Base-by-base conservation (phyloP, 192 early-diverging fungal species). In the Podila epicladia region DNA sequence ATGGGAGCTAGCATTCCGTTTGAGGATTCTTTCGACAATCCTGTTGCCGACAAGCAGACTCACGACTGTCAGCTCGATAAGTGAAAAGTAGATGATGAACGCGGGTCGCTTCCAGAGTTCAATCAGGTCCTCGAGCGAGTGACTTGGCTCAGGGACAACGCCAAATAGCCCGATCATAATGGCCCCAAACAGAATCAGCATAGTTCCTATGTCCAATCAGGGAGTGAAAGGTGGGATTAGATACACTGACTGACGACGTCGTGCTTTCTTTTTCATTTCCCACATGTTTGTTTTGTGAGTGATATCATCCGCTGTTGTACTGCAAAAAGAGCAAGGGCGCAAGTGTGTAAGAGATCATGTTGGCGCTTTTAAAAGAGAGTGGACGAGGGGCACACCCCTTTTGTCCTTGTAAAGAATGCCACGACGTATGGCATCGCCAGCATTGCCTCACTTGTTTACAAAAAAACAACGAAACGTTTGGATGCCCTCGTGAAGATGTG, bases 81-180 rank as follows among this genome's bases (percentile, higher is more conserved):
- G 51, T 19, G 74, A 82, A 60, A 93, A 93, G 57, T 91, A 94
- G 4, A 83, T 69, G 45, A 92, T 89, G 69, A 93, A 94, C 1
- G 90, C 84, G 17, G 89, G 91, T 8, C 91, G 87, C 59, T 83
- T 87, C 63, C 90, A 94, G 41, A 94, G 74, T 59, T 71, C 68
- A 28, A 94, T 87, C 59, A 94, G 73, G 60, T 93, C 88, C 41
- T 88, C 85, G 31, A 94, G 87, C 28, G 87, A 89, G 58, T 93
- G 89, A 51, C 83, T 86, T 8, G 92, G 92, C 78, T 92, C 92
- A n/a, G 89, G 89, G 32, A 94, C 90, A 4, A 92, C 89, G 32
- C 93, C 93, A 86, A 94, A 94, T 24, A 88, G 63, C 26, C 90
- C 92, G 51, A 94, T 89, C 41, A 90, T 82, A 38, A 89, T 72